A percentile compares a stretch with the other conserved stretches of the same genome.
phyloP scores from a whole-genome alignment of 192 early-diverging fungal genomes.

The Diversispora epigaea region DNA sequence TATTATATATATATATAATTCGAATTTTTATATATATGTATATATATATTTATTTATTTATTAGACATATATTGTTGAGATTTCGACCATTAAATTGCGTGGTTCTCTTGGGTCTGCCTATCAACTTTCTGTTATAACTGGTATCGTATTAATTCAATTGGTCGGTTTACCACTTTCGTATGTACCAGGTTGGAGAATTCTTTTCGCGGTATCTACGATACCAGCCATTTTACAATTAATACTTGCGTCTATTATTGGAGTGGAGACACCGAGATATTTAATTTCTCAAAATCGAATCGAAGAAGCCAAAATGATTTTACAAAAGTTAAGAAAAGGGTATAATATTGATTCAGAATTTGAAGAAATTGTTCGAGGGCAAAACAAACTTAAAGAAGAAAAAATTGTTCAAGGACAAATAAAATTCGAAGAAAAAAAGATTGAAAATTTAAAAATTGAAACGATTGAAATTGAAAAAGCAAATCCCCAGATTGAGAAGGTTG shows the following conservation, averaged over 20 bases:
- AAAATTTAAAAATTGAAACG: background rate
- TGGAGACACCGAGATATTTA: constrained; percentile 77
- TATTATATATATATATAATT: constrained; percentile 13
- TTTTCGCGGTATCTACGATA: constrained; percentile 63
- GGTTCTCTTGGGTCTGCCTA: constrained; percentile 71
- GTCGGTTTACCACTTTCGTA: constrained; percentile 60
- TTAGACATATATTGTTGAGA: constrained; percentile 75
- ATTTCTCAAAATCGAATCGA: constrained; percentile 61
- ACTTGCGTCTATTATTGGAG: constrained; percentile 64
- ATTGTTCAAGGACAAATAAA: background rate
- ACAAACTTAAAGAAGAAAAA: constrained; percentile 36
- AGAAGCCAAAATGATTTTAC: constrained; percentile 56
- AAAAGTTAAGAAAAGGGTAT: constrained; percentile 49
- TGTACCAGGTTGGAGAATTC: constrained; percentile 69
- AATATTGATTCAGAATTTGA: constrained; percentile 63
- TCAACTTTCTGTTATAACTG: constrained; percentile 76
- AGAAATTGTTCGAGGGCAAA: constrained; percentile 58
- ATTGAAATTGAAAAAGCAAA: too few relatives aligned
- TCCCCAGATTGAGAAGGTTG: background rate
- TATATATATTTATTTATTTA: constrained; percentile 31
- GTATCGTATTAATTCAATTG: constrained; percentile 71
- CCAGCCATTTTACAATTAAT: constrained; percentile 59
- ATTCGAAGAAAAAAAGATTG: background rate
- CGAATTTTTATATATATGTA: background rate
- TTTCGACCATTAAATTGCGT: constrained; percentile 68